Evolutionary conservation across 2,329 filamentous ascomycete species (phyloP), one percentile per base, ranked within the genome.

Genomic region (Fusarium verticillioides): DNA sequence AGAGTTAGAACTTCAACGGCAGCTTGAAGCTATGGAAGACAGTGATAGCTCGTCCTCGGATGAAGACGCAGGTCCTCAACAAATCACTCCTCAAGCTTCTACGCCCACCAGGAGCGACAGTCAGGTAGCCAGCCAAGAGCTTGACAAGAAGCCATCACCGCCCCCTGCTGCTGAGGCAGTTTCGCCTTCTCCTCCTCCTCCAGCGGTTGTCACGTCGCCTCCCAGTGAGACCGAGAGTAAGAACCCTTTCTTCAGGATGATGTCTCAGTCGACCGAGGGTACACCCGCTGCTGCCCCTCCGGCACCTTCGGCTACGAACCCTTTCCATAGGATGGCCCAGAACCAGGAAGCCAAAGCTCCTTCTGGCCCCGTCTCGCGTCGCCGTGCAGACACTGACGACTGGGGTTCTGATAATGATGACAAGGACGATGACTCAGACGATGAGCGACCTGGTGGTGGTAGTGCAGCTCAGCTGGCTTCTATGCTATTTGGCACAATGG

Each of bases 401-500:
- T 98, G 96, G 95, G 95, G 94, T 69, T 96, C 94, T 19, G 92
- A 93, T 67, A 91, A 89, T 77, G 83, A 86, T 36, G 83, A 85
- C 26, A 85, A 87, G 26, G 86, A 87, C 7, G 91, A 93, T 21
- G 74, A 77, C 13, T 77, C 74, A 32, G 76, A 96, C 63, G 93
- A 95, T 63, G 93, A 95, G 60, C 89, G 92, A 15, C 92, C 94
- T 23, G 93, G 93, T 57, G 94, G 94, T 61, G 91, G 93, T 66
- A 94, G 91, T 75, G 96, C 96, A 54, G 96, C 97, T 69, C 94
- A 97, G 77, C 89, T 99, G 42, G 96, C 96, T 21, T 97, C 94
- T 11, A 96, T 98, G 69, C 88, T 99, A 26, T 99, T 99, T 81
- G 96, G 96, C 66, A 97, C 95, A 58, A 98, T 99, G 95, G 96